Conservation (phyloP, 257 asterid species). For the Nicotiana otophora region DNA sequence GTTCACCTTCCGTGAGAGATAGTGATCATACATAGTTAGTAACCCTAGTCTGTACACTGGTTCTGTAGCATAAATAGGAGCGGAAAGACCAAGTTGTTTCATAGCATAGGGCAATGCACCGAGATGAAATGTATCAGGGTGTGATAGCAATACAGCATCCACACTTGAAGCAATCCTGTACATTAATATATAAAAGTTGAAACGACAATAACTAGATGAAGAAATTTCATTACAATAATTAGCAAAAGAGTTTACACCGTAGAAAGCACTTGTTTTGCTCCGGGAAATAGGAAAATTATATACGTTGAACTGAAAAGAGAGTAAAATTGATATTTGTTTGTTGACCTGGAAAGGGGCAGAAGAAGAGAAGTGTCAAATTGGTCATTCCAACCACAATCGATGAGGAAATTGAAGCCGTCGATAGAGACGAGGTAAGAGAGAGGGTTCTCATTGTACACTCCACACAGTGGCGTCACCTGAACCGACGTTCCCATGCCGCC, state of each 20-base stretch:
- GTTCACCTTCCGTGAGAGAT: slow-evolving; percentile 88
- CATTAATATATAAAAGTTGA: slow-evolving; percentile 11
- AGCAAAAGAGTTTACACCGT: neutral
- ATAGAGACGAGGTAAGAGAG: slow-evolving; percentile 82
- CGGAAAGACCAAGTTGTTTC: slow-evolving; percentile 76
- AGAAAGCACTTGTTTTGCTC: neutral
- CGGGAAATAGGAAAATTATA: neutral
- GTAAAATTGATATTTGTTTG: neutral
- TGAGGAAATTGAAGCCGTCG: slow-evolving; percentile 83
- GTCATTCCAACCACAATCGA: slow-evolving; percentile 99
- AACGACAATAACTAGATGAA: neutral
- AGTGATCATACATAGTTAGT: slow-evolving; percentile 92
- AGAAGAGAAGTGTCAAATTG: slow-evolving; percentile 86
- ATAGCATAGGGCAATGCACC: slow-evolving; percentile 95
- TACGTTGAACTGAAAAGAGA: neutral
- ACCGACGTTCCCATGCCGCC: slow-evolving; percentile 85
- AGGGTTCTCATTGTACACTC: slow-evolving; percentile 90
- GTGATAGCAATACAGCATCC: slow-evolving; percentile 93
- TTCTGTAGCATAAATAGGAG: slow-evolving; percentile 89
- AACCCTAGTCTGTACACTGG: slow-evolving; percentile 95
- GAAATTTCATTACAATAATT: neutral
- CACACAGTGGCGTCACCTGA: slow-evolving; percentile 92
- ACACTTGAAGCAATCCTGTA: slow-evolving; percentile 89
- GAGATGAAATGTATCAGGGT: slow-evolving; percentile 92
- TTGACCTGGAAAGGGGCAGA: slow-evolving; percentile 83